Percentiles rank a stretch among this genome's conserved stretches.
Evolutionary conservation across 345 rosid genomes (phyloP).

Genomic region (Syzygium aqueum): DNA sequence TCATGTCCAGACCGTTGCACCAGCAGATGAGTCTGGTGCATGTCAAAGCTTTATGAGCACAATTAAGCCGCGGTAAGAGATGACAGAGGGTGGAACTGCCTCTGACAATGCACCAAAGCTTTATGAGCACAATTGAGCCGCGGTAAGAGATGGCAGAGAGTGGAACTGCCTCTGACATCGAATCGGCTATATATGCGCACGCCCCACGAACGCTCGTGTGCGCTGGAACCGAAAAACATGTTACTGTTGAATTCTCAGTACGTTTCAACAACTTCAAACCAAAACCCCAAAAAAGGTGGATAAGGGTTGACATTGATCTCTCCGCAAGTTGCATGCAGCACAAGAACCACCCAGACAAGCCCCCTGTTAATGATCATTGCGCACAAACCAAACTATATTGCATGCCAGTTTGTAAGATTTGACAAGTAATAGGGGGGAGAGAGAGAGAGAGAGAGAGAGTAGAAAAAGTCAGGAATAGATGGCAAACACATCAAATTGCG

Average conservation of each 20-base stretch:
- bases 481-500: neutral
- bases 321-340: neutral
- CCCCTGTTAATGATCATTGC: neutral
- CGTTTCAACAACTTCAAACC: neutral
- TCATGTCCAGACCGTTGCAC: neutral
- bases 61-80: neutral
- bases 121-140: too few species aligned
- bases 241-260: neutral
- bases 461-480: neutral
- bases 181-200: neutral
- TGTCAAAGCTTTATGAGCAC: neutral
- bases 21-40: neutral
- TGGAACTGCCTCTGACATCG: neutral
- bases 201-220: neutral
- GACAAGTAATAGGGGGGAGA: neutral
- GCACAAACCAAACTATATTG: neutral
- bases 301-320: neutral
- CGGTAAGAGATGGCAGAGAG: neutral
- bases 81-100: too few species aligned
- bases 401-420: neutral
- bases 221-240: neutral
- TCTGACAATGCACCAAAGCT: too few species aligned
- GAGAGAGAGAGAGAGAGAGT: neutral
- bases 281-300: neutral
- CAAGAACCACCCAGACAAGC: neutral